Evolutionary conservation across 768 basidiomycete genomes (phyloP).

Genomic region (Hypholoma sublateritium): DNA sequence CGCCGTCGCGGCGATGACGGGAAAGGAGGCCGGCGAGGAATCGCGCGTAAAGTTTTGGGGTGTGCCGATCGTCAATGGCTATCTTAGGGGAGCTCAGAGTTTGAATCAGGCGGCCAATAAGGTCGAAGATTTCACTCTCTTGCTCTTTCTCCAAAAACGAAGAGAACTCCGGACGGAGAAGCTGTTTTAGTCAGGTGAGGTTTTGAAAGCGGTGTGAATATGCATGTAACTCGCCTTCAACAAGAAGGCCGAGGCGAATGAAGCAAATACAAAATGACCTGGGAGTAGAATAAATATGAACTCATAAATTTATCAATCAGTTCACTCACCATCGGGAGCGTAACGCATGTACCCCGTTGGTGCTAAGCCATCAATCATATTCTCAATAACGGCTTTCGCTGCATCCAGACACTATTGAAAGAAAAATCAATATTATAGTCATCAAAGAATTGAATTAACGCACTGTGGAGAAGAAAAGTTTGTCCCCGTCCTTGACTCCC

Average conservation of each 20-base stretch:
- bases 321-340: conserved; percentile 70
- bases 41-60: conserved; percentile 76
- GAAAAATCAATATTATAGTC: neutral
- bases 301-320: neutral
- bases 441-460: conserved; percentile 8
- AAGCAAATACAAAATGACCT: conserved; percentile 78
- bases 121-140: conserved; percentile 69
- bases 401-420: conserved; percentile 60
- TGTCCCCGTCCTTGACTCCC: conserved; percentile 60
- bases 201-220: neutral
- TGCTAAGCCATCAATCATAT: conserved; percentile 63
- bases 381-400: conserved; percentile 64
- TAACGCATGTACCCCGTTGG: conserved; percentile 78
- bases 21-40: conserved; percentile 75
- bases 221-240: conserved; percentile 54
- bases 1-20: conserved; percentile 67
- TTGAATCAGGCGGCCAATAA: conserved; percentile 72
- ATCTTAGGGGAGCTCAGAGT: conserved; percentile 70
- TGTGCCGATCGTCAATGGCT: conserved; percentile 81
- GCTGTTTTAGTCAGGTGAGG: conserved; percentile 31
- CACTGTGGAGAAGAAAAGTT: conserved; percentile 70
- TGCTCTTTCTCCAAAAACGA: conserved; percentile 57
- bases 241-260: conserved; percentile 82
- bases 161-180: conserved; percentile 75
- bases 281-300: neutral